These are phyloP conservation scores for Spirogloea muscicola DNA, from an alignment of 139 green algal species.

Conservation along the genomic window DNA sequence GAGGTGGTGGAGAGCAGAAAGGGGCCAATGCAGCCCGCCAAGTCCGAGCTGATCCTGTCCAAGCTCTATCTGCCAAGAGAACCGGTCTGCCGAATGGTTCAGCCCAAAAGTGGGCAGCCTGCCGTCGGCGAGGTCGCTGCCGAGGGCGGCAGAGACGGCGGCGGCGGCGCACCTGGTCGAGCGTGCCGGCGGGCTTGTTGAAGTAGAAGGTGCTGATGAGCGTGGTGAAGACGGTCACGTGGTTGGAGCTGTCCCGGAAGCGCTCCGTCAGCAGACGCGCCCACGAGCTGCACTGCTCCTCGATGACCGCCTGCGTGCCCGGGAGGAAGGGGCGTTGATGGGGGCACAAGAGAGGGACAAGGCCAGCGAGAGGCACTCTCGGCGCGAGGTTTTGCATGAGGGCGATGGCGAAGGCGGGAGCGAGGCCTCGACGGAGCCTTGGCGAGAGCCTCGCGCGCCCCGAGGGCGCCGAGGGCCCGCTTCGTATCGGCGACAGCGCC, in stretches of 20 bases:
- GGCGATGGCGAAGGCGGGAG: not conserved
- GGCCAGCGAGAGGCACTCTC: not conserved
- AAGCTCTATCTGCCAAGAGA: too few relatives aligned
- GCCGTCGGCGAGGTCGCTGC: too few relatives aligned
- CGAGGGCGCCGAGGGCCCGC: too few relatives aligned
- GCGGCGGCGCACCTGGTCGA: not conserved
- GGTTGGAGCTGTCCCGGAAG: constrained; percentile 5
- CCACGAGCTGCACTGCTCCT: constrained; percentile 10
- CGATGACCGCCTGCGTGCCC: not conserved
- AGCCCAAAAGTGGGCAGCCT: too few relatives aligned
- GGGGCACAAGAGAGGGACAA: not conserved
- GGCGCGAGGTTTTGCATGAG: not conserved
- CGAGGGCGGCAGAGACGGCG: not conserved
- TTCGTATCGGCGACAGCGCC: too few relatives aligned
- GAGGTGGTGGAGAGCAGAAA: too few relatives aligned
- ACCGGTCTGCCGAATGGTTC: too few relatives aligned
- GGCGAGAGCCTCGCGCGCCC: too few relatives aligned
- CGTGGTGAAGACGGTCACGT: not conserved
- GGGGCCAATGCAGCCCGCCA: too few relatives aligned
- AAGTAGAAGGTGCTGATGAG: constrained; percentile 11
- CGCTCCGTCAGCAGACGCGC: not conserved
- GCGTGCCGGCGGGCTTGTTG: not conserved
- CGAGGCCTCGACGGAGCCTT: too few relatives aligned
- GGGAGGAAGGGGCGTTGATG: not conserved
- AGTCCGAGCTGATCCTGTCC: too few relatives aligned